Evolutionary conservation across 106 monocot genomes (phyloP).

Genomic region (Vanilla planifolia): DNA sequence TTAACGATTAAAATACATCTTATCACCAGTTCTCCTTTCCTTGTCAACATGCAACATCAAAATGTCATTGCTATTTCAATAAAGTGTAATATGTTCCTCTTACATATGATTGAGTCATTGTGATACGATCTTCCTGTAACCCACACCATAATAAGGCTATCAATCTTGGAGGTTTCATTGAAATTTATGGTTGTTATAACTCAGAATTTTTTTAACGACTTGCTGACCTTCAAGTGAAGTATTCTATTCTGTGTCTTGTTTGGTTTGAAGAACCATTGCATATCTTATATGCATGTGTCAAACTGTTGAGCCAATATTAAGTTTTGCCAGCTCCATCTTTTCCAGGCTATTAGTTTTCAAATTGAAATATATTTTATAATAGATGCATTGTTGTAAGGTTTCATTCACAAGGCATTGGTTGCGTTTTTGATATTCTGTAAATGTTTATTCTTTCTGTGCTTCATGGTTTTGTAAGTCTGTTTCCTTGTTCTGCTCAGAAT

Average conservation of each 20-base stretch:
- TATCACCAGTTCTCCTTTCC: too few relatives aligned
- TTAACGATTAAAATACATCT: too few relatives aligned
- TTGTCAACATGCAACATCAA: neutral
- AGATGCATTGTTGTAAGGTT: too few relatives aligned
- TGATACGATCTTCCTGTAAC: neutral
- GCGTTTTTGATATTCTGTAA: neutral
- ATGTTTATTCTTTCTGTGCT: neutral
- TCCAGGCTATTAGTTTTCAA: too few relatives aligned
- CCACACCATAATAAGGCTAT: neutral
- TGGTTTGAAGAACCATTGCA: neutral
- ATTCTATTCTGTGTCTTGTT: neutral
- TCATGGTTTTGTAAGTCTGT: neutral
- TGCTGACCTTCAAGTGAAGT: neutral
- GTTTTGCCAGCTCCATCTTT: too few relatives aligned
- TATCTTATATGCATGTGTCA: too few relatives aligned
- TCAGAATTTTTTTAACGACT: neutral
- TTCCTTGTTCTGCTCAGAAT: constrained; percentile 13
- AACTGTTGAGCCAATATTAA: too few relatives aligned
- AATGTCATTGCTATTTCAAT: neutral
- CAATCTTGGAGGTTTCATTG: neutral
- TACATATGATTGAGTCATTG: neutral
- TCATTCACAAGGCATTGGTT: too few relatives aligned
- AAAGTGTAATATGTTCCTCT: neutral
- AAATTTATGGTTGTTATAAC: neutral
- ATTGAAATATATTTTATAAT: too few relatives aligned